Base-by-base conservation (phyloP, 768 basidiomycete species). In the Xerocomellus chrysenteron region DNA sequence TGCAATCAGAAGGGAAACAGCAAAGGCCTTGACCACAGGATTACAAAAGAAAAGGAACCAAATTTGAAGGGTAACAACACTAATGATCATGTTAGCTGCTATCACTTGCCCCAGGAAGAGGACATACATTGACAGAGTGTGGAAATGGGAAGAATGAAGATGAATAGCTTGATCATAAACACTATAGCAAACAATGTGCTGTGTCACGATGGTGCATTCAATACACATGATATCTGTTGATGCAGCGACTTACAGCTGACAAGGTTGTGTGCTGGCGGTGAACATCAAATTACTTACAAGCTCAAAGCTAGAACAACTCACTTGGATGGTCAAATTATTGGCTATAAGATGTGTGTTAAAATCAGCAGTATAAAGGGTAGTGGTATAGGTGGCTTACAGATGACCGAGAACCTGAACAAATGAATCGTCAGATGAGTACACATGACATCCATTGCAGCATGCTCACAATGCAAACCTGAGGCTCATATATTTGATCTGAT, bases 21-120 rank as follows among this genome's bases (percentile, higher is more conserved):
- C 56, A 12, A 60, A 43, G 6, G 26, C 24, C 40, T 47, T 57
- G 47, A 65, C 14, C 14, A 35, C 24, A 1, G 5, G n/a, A 5
- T 49, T 55, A 32, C 50, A 48, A 32, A 47, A 40, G 40, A 58
- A 63, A 5, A 62, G 54, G 47, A 33, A 63, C 62, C 62, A 63
- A 10, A 62, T 40, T 16, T 60, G 62, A 16, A 55, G 41, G 16
- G 60, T 52, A n/a, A 63, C 55, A 17, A 50, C 56, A 48, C 62
- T 63, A n/a, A 14, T 45, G 36, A 36, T 33, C 5, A 19, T 33
- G 37, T 58, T 35, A 50, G 47, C 14, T 47, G 50, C 16, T 7
- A 5, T 16, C 12, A 14, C 10, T 40, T 26, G 7, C 16, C 14
- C 11, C n/a, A 2, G 21, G 21, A 48, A 30, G 37, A n/a, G 33